Percentiles rank a stretch among this genome's conserved stretches.
Conservation (phyloP, 345 rosid genomes). For the Gossypium longicalyx region DNA sequence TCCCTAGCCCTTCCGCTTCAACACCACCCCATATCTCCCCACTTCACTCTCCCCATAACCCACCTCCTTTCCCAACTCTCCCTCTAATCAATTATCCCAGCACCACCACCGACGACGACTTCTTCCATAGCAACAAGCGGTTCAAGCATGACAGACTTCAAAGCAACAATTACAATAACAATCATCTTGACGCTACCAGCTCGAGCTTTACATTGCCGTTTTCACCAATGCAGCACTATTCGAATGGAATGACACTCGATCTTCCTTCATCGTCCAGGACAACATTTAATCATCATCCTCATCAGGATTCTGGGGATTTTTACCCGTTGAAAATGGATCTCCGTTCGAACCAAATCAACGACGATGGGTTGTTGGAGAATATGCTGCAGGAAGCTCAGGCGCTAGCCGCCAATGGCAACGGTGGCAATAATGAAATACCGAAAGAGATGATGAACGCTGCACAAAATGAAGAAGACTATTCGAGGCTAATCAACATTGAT, state of each 20-base stretch:
- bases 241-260: slow-evolving; percentile 13
- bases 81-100: slow-evolving; percentile 22
- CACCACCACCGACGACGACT: too few relatives aligned
- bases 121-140: too few relatives aligned
- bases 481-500: slow-evolving; percentile 1
- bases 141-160: neutral
- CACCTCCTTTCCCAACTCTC: slow-evolving; percentile 30
- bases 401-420: slow-evolving; percentile 17
- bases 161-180: neutral
- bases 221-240: neutral
- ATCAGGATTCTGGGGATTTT: slow-evolving; percentile 21
- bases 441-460: slow-evolving; percentile 27
- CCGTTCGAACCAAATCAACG: slow-evolving; percentile 61
- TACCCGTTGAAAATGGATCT: slow-evolving; percentile 48
- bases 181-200: slow-evolving; percentile 24
- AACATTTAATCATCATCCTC: slow-evolving; percentile 16
- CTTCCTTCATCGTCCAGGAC: slow-evolving; percentile 16
- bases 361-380: slow-evolving; percentile 44
- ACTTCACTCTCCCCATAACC: slow-evolving; percentile 32
- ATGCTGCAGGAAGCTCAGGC: slow-evolving; percentile 48
- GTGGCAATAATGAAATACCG: neutral
- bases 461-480: slow-evolving; percentile 32
- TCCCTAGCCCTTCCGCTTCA: neutral
- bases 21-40: slow-evolving; percentile 29
- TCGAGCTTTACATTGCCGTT: slow-evolving; percentile 21